These are phyloP conservation scores for Ustilago crameri DNA, from an alignment of 1,284 basidiomycete genomes.

Conservation along the genomic window DNA sequence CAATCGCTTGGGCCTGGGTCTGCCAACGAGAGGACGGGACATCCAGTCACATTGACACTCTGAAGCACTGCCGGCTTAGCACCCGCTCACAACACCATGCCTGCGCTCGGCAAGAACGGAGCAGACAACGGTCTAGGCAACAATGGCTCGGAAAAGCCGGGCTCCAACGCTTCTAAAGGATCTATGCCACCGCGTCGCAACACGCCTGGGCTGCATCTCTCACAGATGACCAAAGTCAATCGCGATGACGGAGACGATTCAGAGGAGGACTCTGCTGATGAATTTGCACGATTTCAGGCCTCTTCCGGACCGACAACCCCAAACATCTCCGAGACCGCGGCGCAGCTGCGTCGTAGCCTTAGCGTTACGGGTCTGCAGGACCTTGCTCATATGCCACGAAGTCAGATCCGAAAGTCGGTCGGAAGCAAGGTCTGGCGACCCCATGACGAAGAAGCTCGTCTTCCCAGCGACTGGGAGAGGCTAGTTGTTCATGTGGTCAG, in stretches of 20 bases:
- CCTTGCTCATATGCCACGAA: constrained; percentile 55
- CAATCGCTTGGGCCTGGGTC: no score
- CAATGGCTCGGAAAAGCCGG: constrained; percentile 14
- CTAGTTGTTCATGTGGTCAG: constrained; percentile 61
- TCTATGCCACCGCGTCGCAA: constrained; percentile 20
- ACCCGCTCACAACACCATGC: background rate
- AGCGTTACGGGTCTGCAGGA: constrained; percentile 61
- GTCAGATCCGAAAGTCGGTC: constrained; percentile 57
- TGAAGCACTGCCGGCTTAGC: no score
- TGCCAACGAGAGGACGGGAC: no score
- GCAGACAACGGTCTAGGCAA: background rate
- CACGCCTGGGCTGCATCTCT: constrained; percentile 22
- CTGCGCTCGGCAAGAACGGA: constrained; percentile 1
- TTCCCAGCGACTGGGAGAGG: constrained; percentile 66
- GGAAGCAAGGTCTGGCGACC: constrained; percentile 65
- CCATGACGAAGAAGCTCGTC: constrained; percentile 59
- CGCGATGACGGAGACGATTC: constrained; percentile 22
- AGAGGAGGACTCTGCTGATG: constrained; percentile 49
- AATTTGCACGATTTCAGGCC: constrained; percentile 32
- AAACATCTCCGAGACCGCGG: constrained; percentile 61
- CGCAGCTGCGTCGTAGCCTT: constrained; percentile 60
- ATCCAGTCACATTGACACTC: no score
- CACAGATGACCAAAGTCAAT: constrained; percentile 45
- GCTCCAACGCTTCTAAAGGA: constrained; percentile 2
- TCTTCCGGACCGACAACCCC: constrained; percentile 58